Percentiles rank a stretch among this genome's conserved stretches.
Conservation (phyloP, 1,284 basidiomycete genomes). For the Leccinum pseudoinsigne region DNA sequence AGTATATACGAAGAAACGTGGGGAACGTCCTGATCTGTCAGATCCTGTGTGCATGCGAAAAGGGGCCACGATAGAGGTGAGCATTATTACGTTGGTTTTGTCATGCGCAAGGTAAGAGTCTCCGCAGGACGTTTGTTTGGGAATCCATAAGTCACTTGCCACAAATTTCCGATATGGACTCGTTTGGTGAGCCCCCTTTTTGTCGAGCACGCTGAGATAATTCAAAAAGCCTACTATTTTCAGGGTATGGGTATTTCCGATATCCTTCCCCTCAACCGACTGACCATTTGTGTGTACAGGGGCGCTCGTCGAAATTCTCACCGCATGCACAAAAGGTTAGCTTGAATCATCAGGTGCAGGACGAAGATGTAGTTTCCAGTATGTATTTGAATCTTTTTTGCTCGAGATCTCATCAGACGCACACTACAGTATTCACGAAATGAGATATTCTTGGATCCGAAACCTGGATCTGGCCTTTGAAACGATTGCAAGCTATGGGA, state of each 20-base stretch:
- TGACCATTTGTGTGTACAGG: conserved; percentile 43
- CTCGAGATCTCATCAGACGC: conserved; percentile 1
- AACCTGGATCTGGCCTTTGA: neutral
- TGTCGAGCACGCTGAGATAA: neutral
- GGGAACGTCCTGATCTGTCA: conserved; percentile 86
- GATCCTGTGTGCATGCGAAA: conserved; percentile 94
- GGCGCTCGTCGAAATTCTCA: conserved; percentile 87
- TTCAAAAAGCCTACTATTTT: neutral
- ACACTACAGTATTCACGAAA: conserved; percentile 42
- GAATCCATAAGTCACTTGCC: conserved; percentile 87
- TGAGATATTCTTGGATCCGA: conserved; percentile 12
- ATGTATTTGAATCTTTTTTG: conserved; percentile 35
- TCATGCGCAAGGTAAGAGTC: neutral
- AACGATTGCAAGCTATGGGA: neutral
- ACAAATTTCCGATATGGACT: conserved; percentile 92
- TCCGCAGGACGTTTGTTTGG: conserved; percentile 79
- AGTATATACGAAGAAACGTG: conserved; percentile 96
- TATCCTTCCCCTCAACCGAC: conserved; percentile 21
- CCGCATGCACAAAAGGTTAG: conserved; percentile 96
- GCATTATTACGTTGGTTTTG: neutral
- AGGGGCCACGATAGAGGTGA: conserved; percentile 91
- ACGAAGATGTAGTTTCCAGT: conserved; percentile 96
- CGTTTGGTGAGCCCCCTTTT: conserved; percentile 64
- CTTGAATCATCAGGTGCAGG: conserved; percentile 82
- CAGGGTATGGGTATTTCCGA: conserved; percentile 23